Percentiles rank a stretch among this genome's conserved stretches.
These are phyloP conservation scores for Exophiala oligosperma DNA, from an alignment of 2,329 filamentous ascomycete species.

Conservation along the genomic window DNA sequence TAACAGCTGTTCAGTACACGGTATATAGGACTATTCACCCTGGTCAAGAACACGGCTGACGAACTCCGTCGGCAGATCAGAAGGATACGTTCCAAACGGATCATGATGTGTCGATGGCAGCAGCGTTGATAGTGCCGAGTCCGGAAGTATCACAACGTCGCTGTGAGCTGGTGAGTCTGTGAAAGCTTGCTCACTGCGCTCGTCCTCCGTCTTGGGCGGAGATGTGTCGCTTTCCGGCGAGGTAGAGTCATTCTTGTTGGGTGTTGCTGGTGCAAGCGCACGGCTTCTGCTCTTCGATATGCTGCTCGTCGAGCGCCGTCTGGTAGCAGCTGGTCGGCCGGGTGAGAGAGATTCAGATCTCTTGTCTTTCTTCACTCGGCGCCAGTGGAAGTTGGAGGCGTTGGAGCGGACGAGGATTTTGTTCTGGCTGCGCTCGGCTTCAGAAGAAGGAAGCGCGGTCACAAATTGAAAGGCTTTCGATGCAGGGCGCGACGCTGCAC, in stretches of 20 bases:
- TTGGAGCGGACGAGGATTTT: constrained; percentile 31
- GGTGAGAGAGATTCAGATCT: constrained; percentile 35
- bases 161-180: neutral
- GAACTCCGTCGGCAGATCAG: constrained; percentile 20
- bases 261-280: constrained; percentile 8
- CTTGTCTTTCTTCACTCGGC: constrained; percentile 22
- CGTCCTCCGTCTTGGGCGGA: constrained; percentile 16
- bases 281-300: neutral
- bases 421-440: constrained; percentile 23
- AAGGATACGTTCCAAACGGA: constrained; percentile 20
- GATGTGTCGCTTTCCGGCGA: constrained; percentile 12
- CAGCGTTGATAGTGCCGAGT: constrained; percentile 9
- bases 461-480: constrained; percentile 25
- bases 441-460: constrained; percentile 20
- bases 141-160: neutral
- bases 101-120: constrained; percentile 17
- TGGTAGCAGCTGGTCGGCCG: neutral
- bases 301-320: constrained; percentile 10
- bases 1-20: neutral
- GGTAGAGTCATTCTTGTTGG: constrained; percentile 4
- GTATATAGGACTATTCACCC: constrained; percentile 6
- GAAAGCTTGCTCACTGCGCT: neutral
- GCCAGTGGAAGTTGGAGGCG: constrained; percentile 32
- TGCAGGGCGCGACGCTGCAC: constrained; percentile 15
- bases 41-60: constrained; percentile 20